Base-by-base conservation (phyloP, 148 eudicot species). In the Cornus florida region DNA sequence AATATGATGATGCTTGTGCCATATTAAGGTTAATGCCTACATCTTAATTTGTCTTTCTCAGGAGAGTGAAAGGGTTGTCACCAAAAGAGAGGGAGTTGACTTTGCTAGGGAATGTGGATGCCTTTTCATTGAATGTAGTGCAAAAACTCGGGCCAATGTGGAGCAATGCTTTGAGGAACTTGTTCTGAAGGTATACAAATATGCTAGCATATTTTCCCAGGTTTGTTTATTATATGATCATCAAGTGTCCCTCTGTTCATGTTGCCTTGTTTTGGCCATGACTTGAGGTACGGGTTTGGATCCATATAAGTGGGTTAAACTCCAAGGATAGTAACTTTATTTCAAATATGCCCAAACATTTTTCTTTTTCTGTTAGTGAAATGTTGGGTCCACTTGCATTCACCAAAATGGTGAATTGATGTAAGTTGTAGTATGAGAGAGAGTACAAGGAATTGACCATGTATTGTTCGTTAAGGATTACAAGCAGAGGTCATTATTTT, bases 141-240 rank as follows among this genome's bases (percentile, higher is more conserved):
- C 92, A 32, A 91, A 87, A 84, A 89, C 92, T 62, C 82, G 94
- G 65, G 84, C 81, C 78, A 91, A 91, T 73, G 94, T 91, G 67
- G 91, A 89, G 83, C 94, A 91, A 67, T 91, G 94, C 81, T 91
- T 89, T 72, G 94, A 91, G 81, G 94, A 91, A 77, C 90, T 91
- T 48, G 94, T 89, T 75, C 48, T 91, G 78, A 91, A 91, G 94
- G 93, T 87, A 79, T 41, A 13, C 12, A 24, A 16, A 23, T 43
- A 65, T 79, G 22, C n/a, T 32, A 56, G 17, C 64, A n/a, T 73
- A 12, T 78, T 48, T 35, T 20, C 9, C 73, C 67, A 38, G n/a
- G 70, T n/a, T 79, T 38, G 41, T 43, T 67, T 35, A 43, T 43
- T 7, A 39, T 62, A 62, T 3, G 24, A 19, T n/a, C 22, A 20